Base-by-base conservation (phyloP, 106 monocot species). In the Apostasia shenzhenica region DNA sequence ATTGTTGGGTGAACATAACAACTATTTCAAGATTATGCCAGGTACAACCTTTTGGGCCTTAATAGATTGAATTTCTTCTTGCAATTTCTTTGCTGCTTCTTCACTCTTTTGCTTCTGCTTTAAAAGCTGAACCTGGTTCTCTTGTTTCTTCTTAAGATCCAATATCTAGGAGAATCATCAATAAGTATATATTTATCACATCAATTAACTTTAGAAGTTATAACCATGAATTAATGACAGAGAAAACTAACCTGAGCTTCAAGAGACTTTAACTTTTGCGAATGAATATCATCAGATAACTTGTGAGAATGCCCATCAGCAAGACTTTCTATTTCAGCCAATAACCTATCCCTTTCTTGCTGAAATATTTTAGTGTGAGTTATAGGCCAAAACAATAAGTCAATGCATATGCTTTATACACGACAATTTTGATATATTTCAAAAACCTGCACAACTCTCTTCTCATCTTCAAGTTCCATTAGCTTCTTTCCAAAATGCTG, bases 71-170 rank as follows among this genome's bases (percentile, higher is more conserved):
- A 99, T 99, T 75, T 99, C 97, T 66, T 99, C 97, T 76, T 99
- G 97, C 60, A 99, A 63, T 51, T 93, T 99, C 81, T 81, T 99
- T 26, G 97, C 92, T 57, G 92, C 87, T 72, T 99, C 97, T 51
- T 99, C 97, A 70, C 97, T 92, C 72, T 77, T 90, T 74, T 99
- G 97, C 74, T 99, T 99, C 82, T 99, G 86, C 73, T 99, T 99
- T 70, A 99, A 70, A 75, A 99, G 81, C 44, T 87, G 91, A 65
- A 99, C 97, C 78, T 92, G 97, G 53, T 79, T 93, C 83, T 99
- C 97, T 80, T 99, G 97, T 77, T 92, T 99, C 70, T 92, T 99
- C 79, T 99, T 99, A 68, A 92, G 89, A 72, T 99, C 92, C 72
- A 76, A 57, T 68, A 99, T 99, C 97, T 99, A 65, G 14, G 55